phyloP scores from a whole-genome alignment of 2,329 filamentous ascomycete species.

The Ilyonectria mors-panacis region DNA sequence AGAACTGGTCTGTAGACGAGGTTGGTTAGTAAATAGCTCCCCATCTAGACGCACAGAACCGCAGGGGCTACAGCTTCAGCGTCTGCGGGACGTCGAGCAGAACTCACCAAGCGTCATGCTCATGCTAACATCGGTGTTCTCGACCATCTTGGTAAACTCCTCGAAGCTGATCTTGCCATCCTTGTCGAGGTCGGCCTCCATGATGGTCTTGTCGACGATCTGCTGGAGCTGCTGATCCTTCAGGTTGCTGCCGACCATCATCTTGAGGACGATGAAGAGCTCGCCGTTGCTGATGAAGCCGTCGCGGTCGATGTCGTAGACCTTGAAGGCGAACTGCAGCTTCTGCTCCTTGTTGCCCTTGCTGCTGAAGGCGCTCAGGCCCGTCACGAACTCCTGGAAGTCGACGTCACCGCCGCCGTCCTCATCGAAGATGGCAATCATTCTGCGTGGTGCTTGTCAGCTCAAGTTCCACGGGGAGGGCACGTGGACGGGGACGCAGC shows the following conservation, averaged over 20 bases:
- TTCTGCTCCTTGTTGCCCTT: conserved; percentile 99
- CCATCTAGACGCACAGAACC: background rate
- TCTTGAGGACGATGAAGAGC: conserved; percentile 99
- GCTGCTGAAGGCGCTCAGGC: conserved; percentile 93
- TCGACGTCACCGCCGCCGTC: conserved; percentile 98
- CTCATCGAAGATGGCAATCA: conserved; percentile 99
- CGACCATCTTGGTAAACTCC: conserved; percentile 99
- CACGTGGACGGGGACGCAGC: conserved; percentile 34
- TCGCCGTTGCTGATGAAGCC: conserved; percentile 99
- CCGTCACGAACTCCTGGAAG: conserved; percentile 98
- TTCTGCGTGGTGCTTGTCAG: conserved; percentile 66
- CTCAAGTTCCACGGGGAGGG: conserved; percentile 5
- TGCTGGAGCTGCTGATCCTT: conserved; percentile 99
- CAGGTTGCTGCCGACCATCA: conserved; percentile 99
- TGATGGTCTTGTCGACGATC: conserved; percentile 99
- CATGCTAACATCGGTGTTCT: conserved; percentile 87
- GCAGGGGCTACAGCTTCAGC: background rate
- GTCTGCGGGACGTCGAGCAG: background rate
- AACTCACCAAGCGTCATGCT: conserved; percentile 79
- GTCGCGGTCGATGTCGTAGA: conserved; percentile 99
- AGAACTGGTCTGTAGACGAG: conserved; percentile 42
- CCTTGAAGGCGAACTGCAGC: conserved; percentile 97
- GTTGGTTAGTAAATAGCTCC: conserved; percentile 28
- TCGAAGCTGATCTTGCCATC: conserved; percentile 99
- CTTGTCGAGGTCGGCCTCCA: conserved; percentile 96